Evolutionary conservation across 106 monocot genomes (phyloP).

Genomic region (Chionographis japonica): DNA sequence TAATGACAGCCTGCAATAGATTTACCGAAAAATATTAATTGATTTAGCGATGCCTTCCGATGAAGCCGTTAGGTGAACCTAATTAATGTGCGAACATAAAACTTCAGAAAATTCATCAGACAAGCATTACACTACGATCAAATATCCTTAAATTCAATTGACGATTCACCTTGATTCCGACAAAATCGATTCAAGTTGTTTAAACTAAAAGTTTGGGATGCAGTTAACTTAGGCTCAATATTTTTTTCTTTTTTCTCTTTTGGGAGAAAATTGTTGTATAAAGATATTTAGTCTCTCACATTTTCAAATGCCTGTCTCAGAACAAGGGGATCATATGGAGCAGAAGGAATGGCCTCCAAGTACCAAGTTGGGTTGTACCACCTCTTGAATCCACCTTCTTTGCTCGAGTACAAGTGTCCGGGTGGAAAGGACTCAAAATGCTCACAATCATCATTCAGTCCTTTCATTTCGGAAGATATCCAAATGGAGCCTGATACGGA

Average conservation of each 20-base stretch:
- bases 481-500: constrained; percentile 60
- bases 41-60: too few relatives aligned
- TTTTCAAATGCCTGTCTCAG: constrained; percentile 68
- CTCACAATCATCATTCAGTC: constrained; percentile 75
- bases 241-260: too few relatives aligned
- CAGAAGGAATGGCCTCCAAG: constrained; percentile 50
- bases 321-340: constrained; percentile 47
- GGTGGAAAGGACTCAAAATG: constrained; percentile 79
- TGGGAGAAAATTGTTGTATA: not conserved
- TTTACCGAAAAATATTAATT: not conserved
- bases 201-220: too few relatives aligned
- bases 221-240: too few relatives aligned
- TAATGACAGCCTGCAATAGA: constrained; percentile 49
- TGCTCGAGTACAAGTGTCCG: constrained; percentile 79
- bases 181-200: too few relatives aligned
- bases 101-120: not conserved
- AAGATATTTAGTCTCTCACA: constrained; percentile 7
- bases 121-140: not conserved
- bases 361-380: constrained; percentile 86
- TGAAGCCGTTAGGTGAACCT: not conserved
- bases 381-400: constrained; percentile 39
- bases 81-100: not conserved
- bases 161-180: too few relatives aligned
- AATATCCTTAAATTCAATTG: too few relatives aligned
- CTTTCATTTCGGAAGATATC: constrained; percentile 92